phyloP scores from a whole-genome alignment of 768 basidiomycete species.

The Gloeophyllum trabeum region DNA sequence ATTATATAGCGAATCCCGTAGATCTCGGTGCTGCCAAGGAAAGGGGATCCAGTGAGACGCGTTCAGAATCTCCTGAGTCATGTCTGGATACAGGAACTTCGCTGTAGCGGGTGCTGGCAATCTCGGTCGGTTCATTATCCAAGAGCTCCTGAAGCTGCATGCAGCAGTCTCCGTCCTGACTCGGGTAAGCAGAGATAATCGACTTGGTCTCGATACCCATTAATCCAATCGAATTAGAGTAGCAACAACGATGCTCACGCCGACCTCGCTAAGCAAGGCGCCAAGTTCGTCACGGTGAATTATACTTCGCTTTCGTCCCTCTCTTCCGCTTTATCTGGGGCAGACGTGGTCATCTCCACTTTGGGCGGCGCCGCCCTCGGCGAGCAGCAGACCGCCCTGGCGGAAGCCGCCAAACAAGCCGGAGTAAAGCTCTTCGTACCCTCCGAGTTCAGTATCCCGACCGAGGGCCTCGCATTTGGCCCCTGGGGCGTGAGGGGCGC shows the following conservation, averaged over 20 bases:
- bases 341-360: constrained; percentile 8
- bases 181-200: too few species aligned
- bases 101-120: constrained; percentile 8
- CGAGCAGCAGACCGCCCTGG: constrained; percentile 8
- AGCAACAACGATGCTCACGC: constrained; percentile 1
- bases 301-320: constrained; percentile 5
- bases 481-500: constrained; percentile 1
- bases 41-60: too few species aligned
- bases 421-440: constrained; percentile 20
- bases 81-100: constrained; percentile 3
- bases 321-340: constrained; percentile 2
- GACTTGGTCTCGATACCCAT: too few species aligned
- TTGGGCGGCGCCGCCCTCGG: background rate
- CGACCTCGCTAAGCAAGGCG: constrained; percentile 6
- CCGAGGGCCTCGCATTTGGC: constrained; percentile 5
- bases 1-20: too few species aligned
- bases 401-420: constrained; percentile 12
- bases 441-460: constrained; percentile 15
- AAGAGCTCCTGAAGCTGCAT: constrained; percentile 10
- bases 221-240: too few species aligned
- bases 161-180: constrained; percentile 6
- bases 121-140: constrained; percentile 7
- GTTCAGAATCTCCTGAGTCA: too few species aligned
- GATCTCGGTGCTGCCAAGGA: too few species aligned
- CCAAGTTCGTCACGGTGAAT: constrained; percentile 6